A percentile compares a stretch with the other conserved stretches of the same genome.
Conservation (phyloP, 129 eudicot species). For the Flaveria sonorensis region DNA sequence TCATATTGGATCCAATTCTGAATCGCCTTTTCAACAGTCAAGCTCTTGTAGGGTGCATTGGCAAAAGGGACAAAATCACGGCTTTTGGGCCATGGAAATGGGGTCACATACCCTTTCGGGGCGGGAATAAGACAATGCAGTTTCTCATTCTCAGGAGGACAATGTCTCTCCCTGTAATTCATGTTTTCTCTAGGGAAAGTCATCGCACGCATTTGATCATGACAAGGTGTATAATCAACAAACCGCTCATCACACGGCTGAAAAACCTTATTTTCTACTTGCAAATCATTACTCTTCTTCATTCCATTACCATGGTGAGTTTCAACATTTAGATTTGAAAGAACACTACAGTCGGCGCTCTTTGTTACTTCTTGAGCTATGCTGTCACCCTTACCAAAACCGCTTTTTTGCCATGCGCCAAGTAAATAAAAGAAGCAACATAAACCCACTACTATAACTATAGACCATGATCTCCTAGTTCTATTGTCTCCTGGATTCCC, state of each 20-base stretch:
- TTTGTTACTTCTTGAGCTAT: slow-evolving; percentile 62
- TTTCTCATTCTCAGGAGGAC: slow-evolving; percentile 72
- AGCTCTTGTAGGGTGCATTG: slow-evolving; percentile 69
- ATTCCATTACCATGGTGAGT: slow-evolving; percentile 52
- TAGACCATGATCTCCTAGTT: slow-evolving; percentile 47
- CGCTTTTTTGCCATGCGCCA: slow-evolving; percentile 70
- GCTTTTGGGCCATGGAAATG: slow-evolving; percentile 87
- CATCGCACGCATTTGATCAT: slow-evolving; percentile 77
- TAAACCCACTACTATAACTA: slow-evolving; percentile 59
- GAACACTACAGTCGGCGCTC: slow-evolving; percentile 52
- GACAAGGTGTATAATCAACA: slow-evolving; percentile 82
- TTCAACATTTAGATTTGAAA: slow-evolving; percentile 52
- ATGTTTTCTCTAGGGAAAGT: slow-evolving; percentile 79
- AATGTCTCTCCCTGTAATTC: slow-evolving; percentile 86
- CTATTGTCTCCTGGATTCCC: slow-evolving; percentile 69
- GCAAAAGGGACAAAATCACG: slow-evolving; percentile 73
- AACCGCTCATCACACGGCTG: slow-evolving; percentile 53
- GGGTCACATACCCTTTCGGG: slow-evolving; percentile 69
- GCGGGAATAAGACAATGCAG: slow-evolving; percentile 82
- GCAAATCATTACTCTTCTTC: slow-evolving; percentile 17
- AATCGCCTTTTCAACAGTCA: slow-evolving; percentile 80
- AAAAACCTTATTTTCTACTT: slow-evolving; percentile 26
- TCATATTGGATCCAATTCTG: slow-evolving; percentile 78
- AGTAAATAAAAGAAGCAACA: slow-evolving; percentile 64
- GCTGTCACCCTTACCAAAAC: slow-evolving; percentile 70